Percentiles rank a stretch among this genome's conserved stretches.
These are phyloP conservation scores for cucumber (Cucumis sativus) DNA, from an alignment of 306 rosid species.

Conservation along the genomic window Cucumber_9930_V3 NC_026657.2:1845501-1846000, in stretches of 20 bases:
- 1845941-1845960: constrained; percentile 86
- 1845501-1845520: constrained; percentile 88
- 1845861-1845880: neutral
- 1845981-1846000: neutral
- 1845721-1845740: neutral
- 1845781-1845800: neutral
- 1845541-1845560: constrained; percentile 87
- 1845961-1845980: constrained; percentile 58
- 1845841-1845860: neutral
- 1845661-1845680: neutral
- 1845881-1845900: constrained; percentile 9
- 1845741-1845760: neutral
- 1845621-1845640: neutral
- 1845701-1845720: neutral
- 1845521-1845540: constrained; percentile 86
- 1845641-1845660: neutral
- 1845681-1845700: neutral
- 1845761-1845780: neutral
- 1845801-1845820: neutral
- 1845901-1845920: constrained; percentile 73
- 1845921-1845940: constrained; percentile 96
- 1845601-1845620: constrained; percentile 76
- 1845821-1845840: neutral
- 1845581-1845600: constrained; percentile 85
- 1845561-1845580: constrained; percentile 67